These are phyloP conservation scores for Xylariaceae sp. DNA, from an alignment of 2,329 filamentous ascomycete genomes.

Conservation along the genomic window DNA sequence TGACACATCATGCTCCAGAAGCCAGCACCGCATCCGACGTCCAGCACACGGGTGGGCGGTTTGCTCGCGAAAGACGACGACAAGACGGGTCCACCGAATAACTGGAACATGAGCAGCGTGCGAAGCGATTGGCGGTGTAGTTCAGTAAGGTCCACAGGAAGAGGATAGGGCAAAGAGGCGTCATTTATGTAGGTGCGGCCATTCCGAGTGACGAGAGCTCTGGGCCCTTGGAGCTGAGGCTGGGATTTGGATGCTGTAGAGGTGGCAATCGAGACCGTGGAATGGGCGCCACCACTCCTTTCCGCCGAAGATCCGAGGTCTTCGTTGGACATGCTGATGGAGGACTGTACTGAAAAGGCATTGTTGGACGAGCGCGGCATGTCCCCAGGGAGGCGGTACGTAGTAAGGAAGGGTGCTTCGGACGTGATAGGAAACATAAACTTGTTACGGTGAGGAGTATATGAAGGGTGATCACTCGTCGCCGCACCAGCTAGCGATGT, in stretches of 20 bases:
- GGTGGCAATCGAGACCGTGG: constrained; percentile 21
- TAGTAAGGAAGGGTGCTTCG: constrained; percentile 29
- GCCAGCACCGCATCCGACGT: constrained; percentile 80
- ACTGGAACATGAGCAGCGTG: constrained; percentile 72
- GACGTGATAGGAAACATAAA: constrained; percentile 11
- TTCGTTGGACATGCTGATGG: constrained; percentile 46
- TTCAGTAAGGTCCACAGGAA: constrained; percentile 82
- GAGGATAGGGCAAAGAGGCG: constrained; percentile 65
- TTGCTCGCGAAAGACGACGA: constrained; percentile 60
- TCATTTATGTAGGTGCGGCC: constrained; percentile 81
- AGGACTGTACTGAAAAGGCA: constrained; percentile 35
- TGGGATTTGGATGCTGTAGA: constrained; percentile 22
- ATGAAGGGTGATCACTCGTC: constrained; percentile 15
- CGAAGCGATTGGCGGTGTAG: constrained; percentile 82
- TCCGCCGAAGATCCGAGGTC: constrained; percentile 35
- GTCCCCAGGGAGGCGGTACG: constrained; percentile 40
- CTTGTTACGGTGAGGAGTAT: constrained; percentile 23
- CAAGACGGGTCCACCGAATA: constrained; percentile 76
- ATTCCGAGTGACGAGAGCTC: constrained; percentile 65
- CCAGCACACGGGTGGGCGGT: constrained; percentile 72
- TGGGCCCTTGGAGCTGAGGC: constrained; percentile 23
- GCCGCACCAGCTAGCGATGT: constrained; percentile 4
- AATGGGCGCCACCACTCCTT: constrained; percentile 31
- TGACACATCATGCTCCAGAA: constrained; percentile 90
- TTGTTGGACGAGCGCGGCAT: constrained; percentile 40